Evolutionary conservation across 177 flowering plant species (phyloP), one percentile per base, ranked within the genome.

Genomic region (Vitis hybrid): DNA sequence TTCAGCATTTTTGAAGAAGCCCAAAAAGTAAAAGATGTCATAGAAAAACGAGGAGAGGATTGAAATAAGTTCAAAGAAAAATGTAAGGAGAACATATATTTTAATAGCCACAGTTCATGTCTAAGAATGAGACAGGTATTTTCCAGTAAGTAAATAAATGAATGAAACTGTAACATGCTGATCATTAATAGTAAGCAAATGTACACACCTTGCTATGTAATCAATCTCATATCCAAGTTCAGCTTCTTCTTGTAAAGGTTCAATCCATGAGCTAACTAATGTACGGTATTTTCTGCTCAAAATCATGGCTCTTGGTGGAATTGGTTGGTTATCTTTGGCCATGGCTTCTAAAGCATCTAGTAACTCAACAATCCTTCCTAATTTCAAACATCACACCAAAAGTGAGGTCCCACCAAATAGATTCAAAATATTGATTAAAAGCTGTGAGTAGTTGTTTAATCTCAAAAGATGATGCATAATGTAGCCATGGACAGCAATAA

Each of bases 251-350:
- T 90, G 93, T 64, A 93, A 79, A 73, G 99, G 99, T 79, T 95
- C 99, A 81, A 95, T 91, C 99, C 99, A 95, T 48, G 99, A 93
- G 82, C 99, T 95, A 72, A 93, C 97, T 64, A 95, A 64, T 18
- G 99, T 87, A 20, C 99, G 85, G 74, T 95, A 93, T 75, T 93
- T 95, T 81, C 84, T 86, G 88, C 92, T 95, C 86, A 90, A 76
- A 52, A 95, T 90, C 99, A 90, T 95, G 67, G 99, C 99, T 76
- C 99, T 83, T 56, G 96, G 87, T 60, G 99, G 93, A 79, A 95
- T 85, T 45, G 82, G 77, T 67, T 89, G 97, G 70, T 95, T 89
- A 78, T 95, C 98, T 79, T 80, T 87, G 49, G 85, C 92, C 99
- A 95, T 89, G 53, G 89, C 86, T 74, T 93, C 97, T 62, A 95